A percentile compares a stretch with the other conserved stretches of the same genome.
Evolutionary conservation across 2,329 filamentous ascomycete species (phyloP).

Genomic region (Sporothrix curviconia): DNA sequence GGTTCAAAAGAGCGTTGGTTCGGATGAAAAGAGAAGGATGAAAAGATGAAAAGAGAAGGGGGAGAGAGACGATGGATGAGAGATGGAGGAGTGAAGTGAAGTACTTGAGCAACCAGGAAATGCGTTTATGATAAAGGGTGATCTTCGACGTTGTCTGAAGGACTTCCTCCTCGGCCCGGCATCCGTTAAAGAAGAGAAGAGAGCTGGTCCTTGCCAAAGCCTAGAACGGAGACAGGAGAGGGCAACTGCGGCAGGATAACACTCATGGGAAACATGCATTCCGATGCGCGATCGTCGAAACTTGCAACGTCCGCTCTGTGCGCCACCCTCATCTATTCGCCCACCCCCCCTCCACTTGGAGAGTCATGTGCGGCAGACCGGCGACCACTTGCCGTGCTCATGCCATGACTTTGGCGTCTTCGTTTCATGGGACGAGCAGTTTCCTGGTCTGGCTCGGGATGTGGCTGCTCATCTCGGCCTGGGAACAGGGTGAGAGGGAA

Average conservation of each 20-base stretch:
- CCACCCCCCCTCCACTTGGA: background rate
- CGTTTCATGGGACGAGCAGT: background rate
- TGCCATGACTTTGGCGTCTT: background rate
- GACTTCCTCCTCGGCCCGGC: background rate
- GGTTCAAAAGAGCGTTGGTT: constrained; percentile 5
- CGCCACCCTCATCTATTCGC: background rate
- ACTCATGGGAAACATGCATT: background rate
- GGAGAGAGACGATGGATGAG: background rate
- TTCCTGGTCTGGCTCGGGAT: constrained; percentile 6
- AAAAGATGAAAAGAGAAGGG: background rate
- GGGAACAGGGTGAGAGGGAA: background rate
- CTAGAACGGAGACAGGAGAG: background rate
- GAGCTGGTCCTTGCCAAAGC: background rate
- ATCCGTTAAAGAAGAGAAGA: background rate
- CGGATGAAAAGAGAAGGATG: background rate
- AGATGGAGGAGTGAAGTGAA: background rate
- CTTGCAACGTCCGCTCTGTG: background rate
- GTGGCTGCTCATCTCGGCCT: background rate
- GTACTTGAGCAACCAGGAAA: background rate
- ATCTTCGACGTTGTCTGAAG: background rate
- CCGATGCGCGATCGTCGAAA: constrained; percentile 7
- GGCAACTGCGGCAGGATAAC: background rate
- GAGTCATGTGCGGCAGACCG: background rate
- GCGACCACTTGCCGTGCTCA: background rate
- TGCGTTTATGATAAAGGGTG: background rate